A percentile compares a stretch with the other conserved stretches of the same genome.
Evolutionary conservation across 2,329 filamentous ascomycete genomes (phyloP).

Genomic region (Aspergillus pseudoterreus): DNA sequence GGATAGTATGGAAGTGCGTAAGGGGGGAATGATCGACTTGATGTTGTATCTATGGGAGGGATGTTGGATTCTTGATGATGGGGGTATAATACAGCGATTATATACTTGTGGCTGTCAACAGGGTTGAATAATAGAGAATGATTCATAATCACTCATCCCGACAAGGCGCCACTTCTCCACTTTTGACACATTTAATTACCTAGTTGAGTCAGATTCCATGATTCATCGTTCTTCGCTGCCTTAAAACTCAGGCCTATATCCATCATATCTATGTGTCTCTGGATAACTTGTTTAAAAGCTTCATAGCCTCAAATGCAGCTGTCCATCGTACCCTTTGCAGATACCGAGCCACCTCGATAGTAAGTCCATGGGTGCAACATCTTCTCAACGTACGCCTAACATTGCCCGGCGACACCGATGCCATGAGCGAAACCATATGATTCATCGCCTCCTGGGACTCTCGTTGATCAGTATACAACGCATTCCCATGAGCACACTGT

Average conservation of each 20-base stretch:
- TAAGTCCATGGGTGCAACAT: neutral
- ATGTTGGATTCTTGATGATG: neutral
- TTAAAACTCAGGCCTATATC: too few relatives aligned
- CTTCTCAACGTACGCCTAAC: neutral
- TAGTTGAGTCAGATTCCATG: too few relatives aligned
- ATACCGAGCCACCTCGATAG: neutral
- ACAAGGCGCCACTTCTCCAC: neutral
- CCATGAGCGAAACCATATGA: constrained; percentile 1
- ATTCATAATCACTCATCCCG: neutral
- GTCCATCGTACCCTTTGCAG: neutral
- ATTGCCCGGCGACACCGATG: neutral
- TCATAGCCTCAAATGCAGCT: constrained; percentile 2
- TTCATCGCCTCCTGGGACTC: neutral
- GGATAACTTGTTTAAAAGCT: neutral
- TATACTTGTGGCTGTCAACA: too few relatives aligned
- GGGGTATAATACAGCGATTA: neutral
- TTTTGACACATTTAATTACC: too few relatives aligned
- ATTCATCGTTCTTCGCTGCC: too few relatives aligned
- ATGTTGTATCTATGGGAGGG: neutral
- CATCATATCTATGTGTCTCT: too few relatives aligned
- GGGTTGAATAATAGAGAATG: neutral
- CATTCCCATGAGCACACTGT: neutral
- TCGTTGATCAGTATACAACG: neutral
- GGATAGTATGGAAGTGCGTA: neutral
- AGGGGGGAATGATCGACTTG: neutral